Evolutionary conservation across 192 early-diverging fungal genomes (phyloP), one percentile per base, ranked within the genome.

Genomic region (Coemansia sp.): DNA sequence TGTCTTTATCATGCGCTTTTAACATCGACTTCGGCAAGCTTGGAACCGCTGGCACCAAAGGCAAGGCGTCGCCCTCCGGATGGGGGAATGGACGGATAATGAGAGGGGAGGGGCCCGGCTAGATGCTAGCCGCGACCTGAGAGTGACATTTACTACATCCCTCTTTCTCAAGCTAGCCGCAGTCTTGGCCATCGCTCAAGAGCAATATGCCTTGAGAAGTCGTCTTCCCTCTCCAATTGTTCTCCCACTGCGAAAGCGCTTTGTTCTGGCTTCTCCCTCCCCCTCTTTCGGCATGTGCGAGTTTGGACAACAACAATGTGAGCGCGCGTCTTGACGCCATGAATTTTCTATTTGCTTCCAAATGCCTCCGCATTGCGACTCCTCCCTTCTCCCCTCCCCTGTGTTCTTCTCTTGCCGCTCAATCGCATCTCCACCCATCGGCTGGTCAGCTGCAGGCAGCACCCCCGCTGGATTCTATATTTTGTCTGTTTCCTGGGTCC

Each of bases 221-320:
- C 13, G 48, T 18, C 58, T 55, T 37, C 66, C 66, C 34, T 35
- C 40, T 49, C 55, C 34, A 15, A 57, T 57, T 57, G 55, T 57
- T 33, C 55, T 30, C 20, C 48, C 8, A 23, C 7, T 57, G 9
- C 30, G 12, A 57, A 57, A 39, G 30, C 49, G 63, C 63, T 64
- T 57, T 57, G 55, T 57, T 57, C 55, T 31, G 31, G 30, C 28
- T 16, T 34, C 31, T 43, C 43, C 29, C 33, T 34, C 30, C 52
- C 39, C 51, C 57, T 58, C 55, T 26, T 33, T 58, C 66, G 59
- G 34, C 66, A 75, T 69, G 66, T 61, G 63, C 63, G 58, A 75
- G 26, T 66, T 69, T 34, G 28, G 62, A 31, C 28, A 29, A 35
- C 46, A 39, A 70, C 68, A 70, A 70, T 70, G 62, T 34, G 61